These are phyloP conservation scores for Didymellaceae sp. DNA, from an alignment of 2,329 filamentous ascomycete species.

Conservation along the genomic window DNA sequence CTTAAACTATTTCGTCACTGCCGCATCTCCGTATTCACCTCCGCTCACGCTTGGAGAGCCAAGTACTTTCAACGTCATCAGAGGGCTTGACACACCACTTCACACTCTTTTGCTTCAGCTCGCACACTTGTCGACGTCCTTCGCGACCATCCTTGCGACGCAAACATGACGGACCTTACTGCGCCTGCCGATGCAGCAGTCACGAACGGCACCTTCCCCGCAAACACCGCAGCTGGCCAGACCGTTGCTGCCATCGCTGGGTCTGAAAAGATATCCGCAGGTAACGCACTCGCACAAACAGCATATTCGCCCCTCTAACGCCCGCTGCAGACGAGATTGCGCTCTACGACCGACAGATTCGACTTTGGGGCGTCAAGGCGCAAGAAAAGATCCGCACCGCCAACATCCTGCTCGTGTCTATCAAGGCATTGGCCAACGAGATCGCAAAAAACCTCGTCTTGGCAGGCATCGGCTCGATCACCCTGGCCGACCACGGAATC, in stretches of 20 bases:
- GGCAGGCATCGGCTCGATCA: conserved; percentile 88
- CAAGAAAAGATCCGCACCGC: conserved; percentile 88
- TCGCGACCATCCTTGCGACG: not conserved
- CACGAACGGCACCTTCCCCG: conserved; percentile 38
- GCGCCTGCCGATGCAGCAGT: conserved; percentile 13
- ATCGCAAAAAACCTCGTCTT: conserved; percentile 97
- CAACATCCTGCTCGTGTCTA: conserved; percentile 85
- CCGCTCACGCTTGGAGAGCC: not conserved
- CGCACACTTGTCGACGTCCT: not conserved
- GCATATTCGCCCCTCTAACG: conserved; percentile 1
- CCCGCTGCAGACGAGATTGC: conserved; percentile 81
- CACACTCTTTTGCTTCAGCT: too few species aligned
- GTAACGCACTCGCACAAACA: conserved; percentile 16
- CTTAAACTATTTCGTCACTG: conserved; percentile 10
- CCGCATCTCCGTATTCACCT: conserved; percentile 12
- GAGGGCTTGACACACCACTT: too few species aligned
- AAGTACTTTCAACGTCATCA: conserved; percentile 5
- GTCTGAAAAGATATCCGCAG: conserved; percentile 52
- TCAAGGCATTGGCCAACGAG: conserved; percentile 89
- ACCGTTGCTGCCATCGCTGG: conserved; percentile 48
- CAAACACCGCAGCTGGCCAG: conserved; percentile 45
- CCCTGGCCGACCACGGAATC: conserved; percentile 78
- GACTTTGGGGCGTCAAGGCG: conserved; percentile 94
- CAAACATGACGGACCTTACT: conserved; percentile 29
- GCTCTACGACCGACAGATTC: conserved; percentile 95